Percentiles rank a stretch among this genome's conserved stretches.
phyloP scores from a whole-genome alignment of 352 stramenopile species.

The Phytophthora kernoviae region DNA sequence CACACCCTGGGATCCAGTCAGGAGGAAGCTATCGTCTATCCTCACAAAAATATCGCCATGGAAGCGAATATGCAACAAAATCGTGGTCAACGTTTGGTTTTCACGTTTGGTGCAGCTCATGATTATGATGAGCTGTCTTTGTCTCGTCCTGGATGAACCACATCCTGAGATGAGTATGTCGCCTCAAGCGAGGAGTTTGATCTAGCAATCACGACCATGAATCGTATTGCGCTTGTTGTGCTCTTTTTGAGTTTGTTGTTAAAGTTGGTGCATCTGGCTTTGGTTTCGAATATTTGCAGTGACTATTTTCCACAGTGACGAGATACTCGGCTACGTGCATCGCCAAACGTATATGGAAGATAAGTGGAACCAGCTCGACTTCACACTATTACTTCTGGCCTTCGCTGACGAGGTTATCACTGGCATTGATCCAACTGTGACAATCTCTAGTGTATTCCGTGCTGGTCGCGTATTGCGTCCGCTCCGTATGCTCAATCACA shows the following conservation, averaged over 20 bases:
- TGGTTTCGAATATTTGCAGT: conserved; percentile 69
- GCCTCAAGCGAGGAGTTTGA: conserved; percentile 43
- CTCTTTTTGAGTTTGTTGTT: conserved; percentile 65
- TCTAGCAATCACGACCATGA: conserved; percentile 40
- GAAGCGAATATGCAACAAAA: conserved; percentile 32
- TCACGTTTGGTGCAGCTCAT: conserved; percentile 67
- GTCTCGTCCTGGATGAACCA: conserved; percentile 74
- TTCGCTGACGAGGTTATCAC: conserved; percentile 64
- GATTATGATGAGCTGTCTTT: conserved; percentile 74
- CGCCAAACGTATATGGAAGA: conserved; percentile 81
- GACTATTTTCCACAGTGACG: conserved; percentile 63
- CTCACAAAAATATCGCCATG: conserved; percentile 14
- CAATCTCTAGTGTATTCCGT: conserved; percentile 62
- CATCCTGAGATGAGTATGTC: conserved; percentile 62
- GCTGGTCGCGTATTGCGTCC: conserved; percentile 68
- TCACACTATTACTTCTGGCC: conserved; percentile 59
- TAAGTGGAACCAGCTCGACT: conserved; percentile 78
- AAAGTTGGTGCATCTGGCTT: conserved; percentile 66
- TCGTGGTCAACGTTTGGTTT: conserved; percentile 49
- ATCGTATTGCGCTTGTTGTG: conserved; percentile 51
- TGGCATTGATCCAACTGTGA: conserved; percentile 43
- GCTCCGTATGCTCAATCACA: conserved; percentile 75
- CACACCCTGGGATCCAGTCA: conserved; percentile 7
- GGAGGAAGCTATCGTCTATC: conserved; percentile 10
- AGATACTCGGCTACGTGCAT: conserved; percentile 62